Evolutionary conservation across 148 eudicot species (phyloP).

Genomic region (Spergularia marina): DNA sequence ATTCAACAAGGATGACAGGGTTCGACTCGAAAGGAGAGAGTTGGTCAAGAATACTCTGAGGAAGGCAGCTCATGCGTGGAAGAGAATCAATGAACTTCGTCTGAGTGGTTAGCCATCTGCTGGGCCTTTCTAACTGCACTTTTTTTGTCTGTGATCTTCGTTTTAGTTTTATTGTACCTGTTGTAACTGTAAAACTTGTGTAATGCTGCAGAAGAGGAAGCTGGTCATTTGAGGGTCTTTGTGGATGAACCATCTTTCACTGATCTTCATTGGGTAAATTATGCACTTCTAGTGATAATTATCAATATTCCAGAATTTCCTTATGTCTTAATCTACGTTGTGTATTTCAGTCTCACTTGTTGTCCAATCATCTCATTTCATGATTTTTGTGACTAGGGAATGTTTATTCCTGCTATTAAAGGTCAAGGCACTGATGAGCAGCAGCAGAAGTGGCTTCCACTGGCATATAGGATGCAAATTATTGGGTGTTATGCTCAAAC

Average conservation of each 20-base stretch:
- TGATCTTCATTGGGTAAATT: slow-evolving; percentile 91
- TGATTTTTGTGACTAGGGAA: slow-evolving; percentile 51
- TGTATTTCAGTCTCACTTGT: neutral
- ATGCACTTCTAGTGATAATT: neutral
- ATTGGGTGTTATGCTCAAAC: slow-evolving; percentile 99
- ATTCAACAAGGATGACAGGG: slow-evolving; percentile 64
- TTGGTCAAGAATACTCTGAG: slow-evolving; percentile 72
- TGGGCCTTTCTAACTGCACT: neutral
- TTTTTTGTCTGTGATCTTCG: neutral
- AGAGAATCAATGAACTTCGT: slow-evolving; percentile 66
- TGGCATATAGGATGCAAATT: slow-evolving; percentile 90
- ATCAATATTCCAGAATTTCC: neutral
- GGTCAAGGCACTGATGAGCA: slow-evolving; percentile 98
- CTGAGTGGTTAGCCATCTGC: slow-evolving; percentile 50
- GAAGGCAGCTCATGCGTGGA: slow-evolving; percentile 85
- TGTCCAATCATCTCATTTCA: neutral
- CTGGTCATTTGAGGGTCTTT: slow-evolving; percentile 49
- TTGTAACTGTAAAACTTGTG: neutral
- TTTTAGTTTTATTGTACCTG: neutral
- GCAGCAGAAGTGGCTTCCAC: slow-evolving; percentile 82
- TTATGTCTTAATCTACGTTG: neutral
- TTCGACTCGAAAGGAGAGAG: slow-evolving; percentile 66
- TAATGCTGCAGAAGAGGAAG: slow-evolving; percentile 72
- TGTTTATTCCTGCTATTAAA: slow-evolving; percentile 91
- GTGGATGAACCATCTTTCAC: slow-evolving; percentile 84